Base-by-base conservation (phyloP, 176 grass and related monocot genomes). In the Musa beccarii region DNA sequence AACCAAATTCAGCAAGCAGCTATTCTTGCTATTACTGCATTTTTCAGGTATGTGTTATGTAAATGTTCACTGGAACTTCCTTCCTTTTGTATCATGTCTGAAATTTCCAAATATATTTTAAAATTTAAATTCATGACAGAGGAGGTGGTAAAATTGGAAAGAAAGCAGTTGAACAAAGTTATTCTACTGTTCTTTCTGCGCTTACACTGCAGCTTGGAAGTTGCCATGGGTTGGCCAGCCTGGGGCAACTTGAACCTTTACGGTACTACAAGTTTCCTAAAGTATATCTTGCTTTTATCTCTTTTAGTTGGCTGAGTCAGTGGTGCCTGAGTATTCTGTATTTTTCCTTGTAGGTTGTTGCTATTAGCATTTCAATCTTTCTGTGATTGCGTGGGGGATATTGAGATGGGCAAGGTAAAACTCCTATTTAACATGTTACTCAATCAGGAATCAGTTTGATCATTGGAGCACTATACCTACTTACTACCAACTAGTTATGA, bases 361-460 rank as follows among this genome's bases (percentile, higher is more conserved):
- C 81, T 98, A 82, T 85, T 87, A 67, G 88, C 94, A 69, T 93
- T 98, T 88, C 88, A 93, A 78, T 93, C 94, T 81, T 98, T 98
- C 80, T 98, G 94, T 70, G 94, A 98, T 68, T 98, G 90, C 78
- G 89, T 93, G 80, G 94, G 90, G 9, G 90, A 98, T 79, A 83
- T 89, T 70, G 90, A 97, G 84, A 93, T 97, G 90, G 90, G 90
- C 66, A 97, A 97, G 94, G 94, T 80, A 43, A 22, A 56, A 57
- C 51, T 70, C 9, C 17, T 70, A 51, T 70, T 13, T 61, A 61
- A 7, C 17, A 61, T 61, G 1, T n/a, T 61, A 22, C 22, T 22
- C 22, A 25, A 3, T 13, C 3, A 10, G 24, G 22, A 21, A 51
- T 51, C 34, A 22, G 13, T 50, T 51, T 9, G 57, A 16, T 11